Evolutionary conservation across 225 moss, liverwort and hornwort genomes (phyloP).

Genomic region (Physcomitrellopsis africana): DNA sequence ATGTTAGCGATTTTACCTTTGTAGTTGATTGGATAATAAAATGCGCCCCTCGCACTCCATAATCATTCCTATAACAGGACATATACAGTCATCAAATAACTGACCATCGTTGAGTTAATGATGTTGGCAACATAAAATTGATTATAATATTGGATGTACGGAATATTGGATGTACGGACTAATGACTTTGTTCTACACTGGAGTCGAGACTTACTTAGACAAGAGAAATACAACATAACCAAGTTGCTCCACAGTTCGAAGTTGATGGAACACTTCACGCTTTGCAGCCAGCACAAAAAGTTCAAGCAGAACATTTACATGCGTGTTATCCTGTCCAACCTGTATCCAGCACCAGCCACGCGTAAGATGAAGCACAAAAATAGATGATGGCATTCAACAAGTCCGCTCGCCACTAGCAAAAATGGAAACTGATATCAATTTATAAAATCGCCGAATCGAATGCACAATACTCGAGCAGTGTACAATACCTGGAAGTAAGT

Average conservation of each 20-base stretch:
- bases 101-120: not conserved
- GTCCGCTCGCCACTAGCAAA: too few relatives aligned
- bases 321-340: constrained; percentile 65
- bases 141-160: not conserved
- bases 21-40: constrained; percentile 83
- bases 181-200: not conserved
- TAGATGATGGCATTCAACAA: not conserved
- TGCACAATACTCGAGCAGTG: constrained; percentile 8
- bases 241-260: constrained; percentile 82
- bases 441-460: not conserved
- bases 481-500: constrained; percentile 63
- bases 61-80: constrained; percentile 57
- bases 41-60: constrained; percentile 75
- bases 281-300: constrained; percentile 73
- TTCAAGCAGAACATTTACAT: constrained; percentile 66
- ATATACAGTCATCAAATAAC: not conserved
- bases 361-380: constrained; percentile 1
- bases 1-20: constrained; percentile 42
- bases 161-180: not conserved
- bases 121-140: not conserved
- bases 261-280: constrained; percentile 79
- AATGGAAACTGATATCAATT: too few relatives aligned
- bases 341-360: constrained; percentile 28
- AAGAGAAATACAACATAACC: constrained; percentile 78
- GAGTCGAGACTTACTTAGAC: constrained; percentile 54